Evolutionary conservation across 2,329 filamentous ascomycete species (phyloP), one percentile per base, ranked within the genome.

Genomic region (Ambrosiella cleistominuta): DNA sequence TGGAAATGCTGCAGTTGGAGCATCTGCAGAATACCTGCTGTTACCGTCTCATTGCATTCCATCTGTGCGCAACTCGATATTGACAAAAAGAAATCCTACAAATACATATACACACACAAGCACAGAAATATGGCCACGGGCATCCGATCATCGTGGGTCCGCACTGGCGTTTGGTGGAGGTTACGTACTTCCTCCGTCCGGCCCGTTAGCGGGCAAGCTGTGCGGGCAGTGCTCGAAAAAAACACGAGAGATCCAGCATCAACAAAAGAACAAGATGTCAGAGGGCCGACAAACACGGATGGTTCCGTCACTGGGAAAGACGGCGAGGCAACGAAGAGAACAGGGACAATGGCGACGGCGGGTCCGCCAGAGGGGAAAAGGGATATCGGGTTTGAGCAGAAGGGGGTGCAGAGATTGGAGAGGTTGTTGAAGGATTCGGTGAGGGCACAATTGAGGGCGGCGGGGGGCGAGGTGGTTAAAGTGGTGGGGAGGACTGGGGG

Each of bases 391-490:
- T 47, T 47, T 36, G 58, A 57, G 15, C 58, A 57, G 42, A 35
- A 51, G 54, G 50, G 49, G 17, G 54, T 60, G 35, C 49, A 52
- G 45, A 35, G 44, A 9, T 17, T 55, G 15, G 57, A 62, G 57
- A 52, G 53, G 39, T 42, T 58, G 35, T 37, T 61, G 1, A 56
- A 54, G 27, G 57, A 61, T 11, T 51, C 49, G 12, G 39, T 19
- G 37, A 44, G 49, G 44, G 36, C 49, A 9, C 57, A 55, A 15
- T 45, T 61, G 13, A 52, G 42, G 27, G 50, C 53, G 40, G 15
- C 49, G n/a, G 38, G 35, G 38, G 19, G 15, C 15, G 49, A 27
- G 36, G 15, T 13, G 7, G 27, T 15, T 17, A 50, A 54, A 17
- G 40, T 19, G 27, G 42, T 49, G 19, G 42, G 35, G 38, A 51